A percentile compares a stretch with the other conserved stretches of the same genome.
Evolutionary conservation across 306 rosid species (phyloP).

Genomic region (Quercus alba): DNA sequence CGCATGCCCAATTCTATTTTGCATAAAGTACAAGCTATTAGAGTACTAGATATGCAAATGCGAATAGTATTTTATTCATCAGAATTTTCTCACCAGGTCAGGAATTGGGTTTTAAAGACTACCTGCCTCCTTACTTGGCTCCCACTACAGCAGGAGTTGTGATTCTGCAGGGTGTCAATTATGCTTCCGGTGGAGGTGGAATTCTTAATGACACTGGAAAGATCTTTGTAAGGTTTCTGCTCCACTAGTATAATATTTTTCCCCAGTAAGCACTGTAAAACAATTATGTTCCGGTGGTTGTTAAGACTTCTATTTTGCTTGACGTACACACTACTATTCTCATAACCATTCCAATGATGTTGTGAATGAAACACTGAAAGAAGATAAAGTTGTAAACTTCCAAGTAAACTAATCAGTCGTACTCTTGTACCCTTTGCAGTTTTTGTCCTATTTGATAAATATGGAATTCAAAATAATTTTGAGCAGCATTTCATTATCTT

Average conservation of each 20-base stretch:
- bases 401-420: too few relatives aligned
- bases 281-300: too few relatives aligned
- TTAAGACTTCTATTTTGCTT: too few relatives aligned
- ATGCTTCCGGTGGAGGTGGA: constrained; percentile 78
- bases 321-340: background rate
- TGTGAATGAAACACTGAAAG: background rate
- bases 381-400: too few relatives aligned
- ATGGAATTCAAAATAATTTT: background rate
- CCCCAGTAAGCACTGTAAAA: too few relatives aligned
- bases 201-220: constrained; percentile 62
- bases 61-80: background rate
- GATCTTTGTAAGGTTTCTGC: constrained; percentile 46
- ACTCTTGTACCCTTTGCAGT: too few relatives aligned
- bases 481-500: background rate
- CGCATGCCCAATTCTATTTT: background rate
- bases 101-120: constrained; percentile 37
- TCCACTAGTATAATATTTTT: background rate
- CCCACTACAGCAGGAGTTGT: constrained; percentile 51
- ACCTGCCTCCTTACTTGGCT: constrained; percentile 60
- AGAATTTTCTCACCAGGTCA: constrained; percentile 38
- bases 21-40: background rate
- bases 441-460: too few relatives aligned
- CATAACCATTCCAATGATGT: background rate
- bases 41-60: too few relatives aligned
- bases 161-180: constrained; percentile 64